Conservation (phyloP, 495 filamentous ascomycete genomes). For the Podospora comata region DNA sequence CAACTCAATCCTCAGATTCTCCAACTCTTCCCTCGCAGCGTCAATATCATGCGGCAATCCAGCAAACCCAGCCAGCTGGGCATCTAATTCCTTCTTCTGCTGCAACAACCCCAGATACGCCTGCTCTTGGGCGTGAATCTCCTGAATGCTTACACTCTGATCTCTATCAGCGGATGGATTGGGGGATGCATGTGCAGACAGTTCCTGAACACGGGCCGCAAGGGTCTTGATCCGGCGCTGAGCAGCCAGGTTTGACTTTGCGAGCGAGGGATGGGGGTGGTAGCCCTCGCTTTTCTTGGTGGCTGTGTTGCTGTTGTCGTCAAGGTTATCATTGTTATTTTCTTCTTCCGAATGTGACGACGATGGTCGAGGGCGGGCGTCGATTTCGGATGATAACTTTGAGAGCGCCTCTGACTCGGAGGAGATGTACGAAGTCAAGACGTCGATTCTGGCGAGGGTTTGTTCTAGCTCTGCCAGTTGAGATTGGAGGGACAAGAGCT, state of each 20-base stretch:
- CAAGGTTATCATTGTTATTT: neutral
- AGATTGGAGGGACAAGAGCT: conserved; percentile 40
- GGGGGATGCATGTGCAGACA: conserved; percentile 32
- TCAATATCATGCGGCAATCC: conserved; percentile 68
- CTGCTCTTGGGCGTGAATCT: conserved; percentile 49
- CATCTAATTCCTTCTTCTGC: conserved; percentile 55
- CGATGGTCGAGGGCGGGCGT: conserved; percentile 8
- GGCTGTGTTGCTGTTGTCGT: conserved; percentile 12
- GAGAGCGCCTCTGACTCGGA: conserved; percentile 11
- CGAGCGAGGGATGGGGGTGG: conserved; percentile 48
- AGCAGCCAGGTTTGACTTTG: conserved; percentile 60
- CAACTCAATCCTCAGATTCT: conserved; percentile 60
- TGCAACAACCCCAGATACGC: conserved; percentile 49
- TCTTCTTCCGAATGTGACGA: neutral
- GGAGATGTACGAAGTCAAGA: conserved; percentile 42
- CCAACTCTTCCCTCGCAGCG: conserved; percentile 62
- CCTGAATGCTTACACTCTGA: conserved; percentile 42
- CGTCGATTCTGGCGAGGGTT: conserved; percentile 38
- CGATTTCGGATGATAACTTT: conserved; percentile 10
- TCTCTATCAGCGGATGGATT: conserved; percentile 12
- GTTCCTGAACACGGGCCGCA: conserved; percentile 53
- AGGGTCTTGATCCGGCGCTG: conserved; percentile 59
- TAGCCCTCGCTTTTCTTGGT: conserved; percentile 43
- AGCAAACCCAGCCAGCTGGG: conserved; percentile 57
- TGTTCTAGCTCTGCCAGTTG: conserved; percentile 42